Evolutionary conservation across 176 grass and related monocot genomes (phyloP).

Genomic region (Zoysia pacifica): DNA sequence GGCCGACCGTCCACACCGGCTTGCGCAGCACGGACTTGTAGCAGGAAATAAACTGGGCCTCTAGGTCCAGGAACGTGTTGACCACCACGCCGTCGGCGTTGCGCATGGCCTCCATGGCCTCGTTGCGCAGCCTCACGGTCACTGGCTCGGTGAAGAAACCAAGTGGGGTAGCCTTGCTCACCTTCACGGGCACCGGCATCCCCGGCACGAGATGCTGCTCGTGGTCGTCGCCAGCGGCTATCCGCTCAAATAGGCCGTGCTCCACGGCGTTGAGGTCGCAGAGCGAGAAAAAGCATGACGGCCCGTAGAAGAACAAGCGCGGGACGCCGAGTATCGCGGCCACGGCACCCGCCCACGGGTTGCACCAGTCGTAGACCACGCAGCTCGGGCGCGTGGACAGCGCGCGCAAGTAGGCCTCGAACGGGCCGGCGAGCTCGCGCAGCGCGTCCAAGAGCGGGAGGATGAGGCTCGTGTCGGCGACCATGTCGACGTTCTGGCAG

Average conservation of each 20-base stretch:
- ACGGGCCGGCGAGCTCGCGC: conserved; percentile 21
- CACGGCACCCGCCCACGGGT: conserved; percentile 46
- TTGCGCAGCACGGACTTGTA: conserved; percentile 50
- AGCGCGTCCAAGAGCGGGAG: conserved; percentile 30
- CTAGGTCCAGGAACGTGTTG: conserved; percentile 60
- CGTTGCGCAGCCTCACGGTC: neutral
- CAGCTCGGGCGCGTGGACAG: conserved; percentile 28
- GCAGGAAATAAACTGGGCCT: conserved; percentile 30
- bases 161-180: neutral
- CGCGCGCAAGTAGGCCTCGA: conserved; percentile 33
- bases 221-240: neutral
- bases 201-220: conserved; percentile 15
- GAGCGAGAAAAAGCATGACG: conserved; percentile 47
- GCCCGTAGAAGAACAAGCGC: conserved; percentile 44
- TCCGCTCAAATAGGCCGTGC: conserved; percentile 18
- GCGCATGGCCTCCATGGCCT: conserved; percentile 32
- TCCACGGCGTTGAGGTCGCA: conserved; percentile 8
- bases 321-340: conserved; percentile 38
- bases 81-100: conserved; percentile 44
- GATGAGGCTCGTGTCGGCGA: neutral
- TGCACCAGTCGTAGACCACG: conserved; percentile 49
- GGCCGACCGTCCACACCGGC: conserved; percentile 55
- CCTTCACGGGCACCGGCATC: conserved; percentile 33
- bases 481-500: conserved; percentile 43
- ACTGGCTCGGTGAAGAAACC: conserved; percentile 30